Conservation (phyloP, 345 rosid species). For the Salix exigua region DNA sequence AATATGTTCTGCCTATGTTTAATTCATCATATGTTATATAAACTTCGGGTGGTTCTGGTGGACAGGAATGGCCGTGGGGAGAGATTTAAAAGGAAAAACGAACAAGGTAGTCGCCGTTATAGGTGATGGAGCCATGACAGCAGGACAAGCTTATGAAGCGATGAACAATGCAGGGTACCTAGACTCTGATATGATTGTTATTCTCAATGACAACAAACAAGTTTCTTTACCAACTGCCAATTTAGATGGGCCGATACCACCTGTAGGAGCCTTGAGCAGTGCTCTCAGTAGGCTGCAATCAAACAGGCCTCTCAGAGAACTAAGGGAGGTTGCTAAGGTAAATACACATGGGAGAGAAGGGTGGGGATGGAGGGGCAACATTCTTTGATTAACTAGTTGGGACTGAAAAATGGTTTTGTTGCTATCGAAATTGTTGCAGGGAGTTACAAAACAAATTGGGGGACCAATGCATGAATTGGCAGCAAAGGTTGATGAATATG, state of each 20-base stretch:
- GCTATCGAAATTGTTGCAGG: conserved; percentile 43
- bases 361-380: background rate
- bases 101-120: conserved; percentile 80
- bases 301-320: conserved; percentile 85
- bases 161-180: conserved; percentile 98
- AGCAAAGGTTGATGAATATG: conserved; percentile 94
- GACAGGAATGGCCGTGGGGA: conserved; percentile 93
- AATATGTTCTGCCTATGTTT: background rate
- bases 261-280: conserved; percentile 98
- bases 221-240: conserved; percentile 93
- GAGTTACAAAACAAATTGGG: conserved; percentile 83
- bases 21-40: conserved; percentile 2
- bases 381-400: background rate
- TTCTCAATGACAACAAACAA: conserved; percentile 96
- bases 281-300: conserved; percentile 94
- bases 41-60: conserved; percentile 9
- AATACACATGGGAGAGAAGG: background rate
- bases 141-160: conserved; percentile 99
- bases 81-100: conserved; percentile 76
- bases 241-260: conserved; percentile 89
- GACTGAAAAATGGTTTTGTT: conserved; percentile 10
- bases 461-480: conserved; percentile 94
- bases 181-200: conserved; percentile 94
- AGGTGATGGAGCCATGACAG: conserved; percentile 99
- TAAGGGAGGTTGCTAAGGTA: conserved; percentile 98